Evolutionary conservation across 345 rosid genomes (phyloP), one percentile per base, ranked within the genome.

Genomic region (Bretschneidera sinensis): DNA sequence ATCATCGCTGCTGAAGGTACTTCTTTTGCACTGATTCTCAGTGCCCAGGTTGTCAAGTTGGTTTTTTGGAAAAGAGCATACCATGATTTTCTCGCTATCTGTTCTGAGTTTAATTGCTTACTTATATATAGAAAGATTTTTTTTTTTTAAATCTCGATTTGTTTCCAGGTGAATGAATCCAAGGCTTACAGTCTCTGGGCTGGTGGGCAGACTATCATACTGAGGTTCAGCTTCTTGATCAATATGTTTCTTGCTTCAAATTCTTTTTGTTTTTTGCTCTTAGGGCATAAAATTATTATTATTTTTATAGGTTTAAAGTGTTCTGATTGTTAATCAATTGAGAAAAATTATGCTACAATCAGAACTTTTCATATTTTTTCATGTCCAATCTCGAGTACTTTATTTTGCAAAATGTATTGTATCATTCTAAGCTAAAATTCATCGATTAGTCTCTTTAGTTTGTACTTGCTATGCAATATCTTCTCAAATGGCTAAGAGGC

Each of bases 1-100:
- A 39, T 94, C 99, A 50, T 88, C 99, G 39, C 76, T 94, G 51
- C 64, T 94, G 43, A 90, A 90, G 99, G 99, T 90, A 72, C 59
- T 57, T 55, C 15, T 67, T 53, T 33, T 71, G 54, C 60, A 68
- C 24, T 48, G 55, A 21, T 22, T 55, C 45, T 16, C n/a, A 16
- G 13, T 51, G 48, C 23, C 16, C 19, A n/a, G n/a, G n/a, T n/a
- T n/a, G n/a, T n/a, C n/a, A n/a, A n/a, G n/a, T 62, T 49, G 57
- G 17, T 45, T 19, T 35, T 54, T 24, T 23, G 28, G 33, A n/a
- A 35, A 47, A 16, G 21, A 50, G 43, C 54, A 18, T 28, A 34
- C 17, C 15, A 8, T 17, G 31, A 34, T 51, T 55, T 28, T 28
- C 51, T 16, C 19, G 9, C 17, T n/a, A 16, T n/a, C 24, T 21